phyloP scores from a whole-genome alignment of 1,284 basidiomycete species.

The Puccinia coronata region DNA sequence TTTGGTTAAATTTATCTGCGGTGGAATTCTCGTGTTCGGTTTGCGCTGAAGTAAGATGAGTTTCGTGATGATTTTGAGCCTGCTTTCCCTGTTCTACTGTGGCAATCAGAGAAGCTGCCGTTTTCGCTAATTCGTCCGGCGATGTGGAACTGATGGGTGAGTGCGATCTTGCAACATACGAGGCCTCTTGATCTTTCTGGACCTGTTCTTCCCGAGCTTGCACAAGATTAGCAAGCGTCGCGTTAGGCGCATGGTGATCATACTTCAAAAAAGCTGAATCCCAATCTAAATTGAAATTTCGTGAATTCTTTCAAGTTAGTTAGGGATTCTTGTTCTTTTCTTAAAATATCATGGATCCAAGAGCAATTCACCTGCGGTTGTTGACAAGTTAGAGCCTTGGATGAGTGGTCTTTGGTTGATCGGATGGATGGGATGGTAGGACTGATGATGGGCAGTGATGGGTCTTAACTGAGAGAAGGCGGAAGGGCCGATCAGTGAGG shows the following conservation, averaged over 20 bases:
- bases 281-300: not conserved
- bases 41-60: not conserved
- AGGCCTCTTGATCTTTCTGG: not conserved
- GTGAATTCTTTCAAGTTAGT: not conserved
- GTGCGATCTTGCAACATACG: not conserved
- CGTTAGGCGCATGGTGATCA: constrained; percentile 8
- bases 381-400: not conserved
- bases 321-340: no score
- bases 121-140: constrained; percentile 22
- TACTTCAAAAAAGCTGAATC: constrained; percentile 22
- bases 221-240: not conserved
- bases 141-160: constrained; percentile 21
- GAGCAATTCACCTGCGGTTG: not conserved
- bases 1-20: constrained; percentile 85
- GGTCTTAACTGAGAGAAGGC: not conserved
- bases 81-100: constrained; percentile 6
- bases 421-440: not conserved
- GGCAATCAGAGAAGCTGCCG: constrained; percentile 17
- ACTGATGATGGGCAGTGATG: not conserved
- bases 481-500: not conserved
- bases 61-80: not conserved
- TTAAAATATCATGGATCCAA: not conserved
- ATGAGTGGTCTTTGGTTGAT: not conserved
- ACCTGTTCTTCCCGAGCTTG: not conserved
- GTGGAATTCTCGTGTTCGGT: constrained; percentile 35